Conservation (phyloP, 2,329 filamentous ascomycete species). For the Allantophomopsis lycopodina region DNA sequence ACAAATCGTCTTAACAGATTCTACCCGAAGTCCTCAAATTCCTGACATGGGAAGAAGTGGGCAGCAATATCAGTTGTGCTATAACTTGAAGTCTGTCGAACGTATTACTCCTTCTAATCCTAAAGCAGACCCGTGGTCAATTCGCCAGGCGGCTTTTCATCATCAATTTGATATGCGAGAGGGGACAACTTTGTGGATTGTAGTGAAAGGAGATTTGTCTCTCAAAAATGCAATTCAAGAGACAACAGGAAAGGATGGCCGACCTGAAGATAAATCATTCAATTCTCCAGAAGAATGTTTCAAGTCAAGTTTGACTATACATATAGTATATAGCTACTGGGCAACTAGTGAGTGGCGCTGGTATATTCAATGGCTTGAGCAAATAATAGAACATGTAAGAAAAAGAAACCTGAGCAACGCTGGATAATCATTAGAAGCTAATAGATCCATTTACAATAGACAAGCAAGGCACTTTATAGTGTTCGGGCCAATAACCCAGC, state of each 20-base stretch:
- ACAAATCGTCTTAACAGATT: conserved; percentile 5
- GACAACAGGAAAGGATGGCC: conserved; percentile 16
- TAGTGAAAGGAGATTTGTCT: conserved; percentile 19
- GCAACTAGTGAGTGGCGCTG: conserved; percentile 26
- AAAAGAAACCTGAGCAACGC: conserved; percentile 7
- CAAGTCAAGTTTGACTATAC: conserved; percentile 20
- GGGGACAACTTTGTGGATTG: conserved; percentile 25
- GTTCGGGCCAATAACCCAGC: no score
- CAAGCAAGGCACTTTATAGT: no score
- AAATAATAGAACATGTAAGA: conserved; percentile 18
- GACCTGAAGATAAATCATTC: conserved; percentile 20
- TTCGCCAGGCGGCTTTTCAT: conserved; percentile 12
- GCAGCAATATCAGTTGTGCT: conserved; percentile 12
- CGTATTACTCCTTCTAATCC: background rate
- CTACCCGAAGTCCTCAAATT: conserved; percentile 4
- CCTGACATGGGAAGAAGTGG: conserved; percentile 9
- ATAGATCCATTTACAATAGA: no score
- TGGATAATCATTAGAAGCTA: no score
- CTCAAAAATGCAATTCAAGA: conserved; percentile 18
- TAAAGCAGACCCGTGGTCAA: conserved; percentile 8
- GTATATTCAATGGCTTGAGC: conserved; percentile 25
- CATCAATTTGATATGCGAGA: conserved; percentile 13
- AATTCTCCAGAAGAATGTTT: conserved; percentile 18
- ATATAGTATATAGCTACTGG: conserved; percentile 25
- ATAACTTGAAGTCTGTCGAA: conserved; percentile 13